phyloP scores from a whole-genome alignment of 2,329 filamentous ascomycete species.

The Botrytis hyacinthi region DNA sequence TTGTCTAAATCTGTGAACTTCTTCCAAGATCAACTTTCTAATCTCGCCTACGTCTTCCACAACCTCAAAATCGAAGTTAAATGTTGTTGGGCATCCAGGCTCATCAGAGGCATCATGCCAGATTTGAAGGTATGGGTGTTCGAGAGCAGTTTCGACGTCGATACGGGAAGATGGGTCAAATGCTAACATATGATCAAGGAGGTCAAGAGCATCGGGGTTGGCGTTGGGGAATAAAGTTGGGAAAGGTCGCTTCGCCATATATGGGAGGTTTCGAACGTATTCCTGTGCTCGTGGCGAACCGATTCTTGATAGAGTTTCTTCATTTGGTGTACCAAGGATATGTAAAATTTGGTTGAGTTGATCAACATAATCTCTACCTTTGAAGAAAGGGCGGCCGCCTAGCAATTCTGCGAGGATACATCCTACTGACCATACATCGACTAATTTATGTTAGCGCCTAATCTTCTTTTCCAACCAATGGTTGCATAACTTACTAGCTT shows the following conservation, averaged over 20 bases:
- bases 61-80: conserved; percentile 99
- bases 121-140: conserved; percentile 94
- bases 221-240: conserved; percentile 85
- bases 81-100: conserved; percentile 86
- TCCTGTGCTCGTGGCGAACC: conserved; percentile 95
- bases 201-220: conserved; percentile 92
- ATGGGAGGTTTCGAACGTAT: conserved; percentile 94
- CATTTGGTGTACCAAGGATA: conserved; percentile 94
- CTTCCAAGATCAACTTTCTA: conserved; percentile 96
- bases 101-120: conserved; percentile 97
- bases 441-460: conserved; percentile 47
- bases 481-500: conserved; percentile 78
- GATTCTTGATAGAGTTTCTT: conserved; percentile 90
- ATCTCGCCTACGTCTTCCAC: conserved; percentile 92
- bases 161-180: conserved; percentile 95
- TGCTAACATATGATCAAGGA: conserved; percentile 94
- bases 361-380: conserved; percentile 98
- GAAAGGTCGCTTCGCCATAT: conserved; percentile 93
- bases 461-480: neutral
- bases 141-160: conserved; percentile 89
- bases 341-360: conserved; percentile 99
- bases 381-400: conserved; percentile 96
- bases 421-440: conserved; percentile 98
- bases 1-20: conserved; percentile 81
- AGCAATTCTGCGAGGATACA: conserved; percentile 96